Base-by-base conservation (phyloP, 805 yeast species). In the Naumovozyma castellii region DNA sequence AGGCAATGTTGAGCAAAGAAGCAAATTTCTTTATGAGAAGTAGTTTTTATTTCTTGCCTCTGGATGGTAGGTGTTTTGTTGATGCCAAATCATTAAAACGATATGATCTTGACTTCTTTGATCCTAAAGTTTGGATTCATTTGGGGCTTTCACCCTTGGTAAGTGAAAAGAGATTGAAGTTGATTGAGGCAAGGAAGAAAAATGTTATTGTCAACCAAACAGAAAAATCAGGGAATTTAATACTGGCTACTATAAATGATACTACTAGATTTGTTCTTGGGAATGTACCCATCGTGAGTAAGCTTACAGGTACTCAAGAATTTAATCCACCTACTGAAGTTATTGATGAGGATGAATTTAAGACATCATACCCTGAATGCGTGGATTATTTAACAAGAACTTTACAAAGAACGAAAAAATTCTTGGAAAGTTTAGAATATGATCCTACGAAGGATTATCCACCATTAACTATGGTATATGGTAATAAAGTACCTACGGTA, bases 11-110 rank as follows among this genome's bases (percentile, higher is more conserved):
- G 37, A 80, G 94, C 2, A 77, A 81, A 27, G 92, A 85, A 55
- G 81, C 79, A 9, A 86, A 83, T 51, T 88, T 88, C 59, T 76
- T 84, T 67, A 85, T 87, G 94, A 72, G 97, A 56, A 79, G 88
- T 32, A 76, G 87, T 37, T 87, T 75, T 61, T 70, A 76, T 28
- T 87, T 88, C 57, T 59, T 88, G 27, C 97, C 97, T 0, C 59
- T 75, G 15, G 71, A 74, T 47, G 94, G 95, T 8, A 68, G 77
- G 22, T 78, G 86, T 37, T 88, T 86, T 54, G 73, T 76, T 37
- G 79, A 87, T 56, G 67, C 66, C 17, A 56, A 61, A 22, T 78
- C 84, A 0, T 72, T 73, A 27, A 75, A 79, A 46, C 66, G 68
- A 35, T 73, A 74, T 50, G 74, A 74, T 42, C 55, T 86, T 17